Base-by-base conservation (phyloP, 768 basidiomycete genomes). In the Pleurotus ostreatus region DNA sequence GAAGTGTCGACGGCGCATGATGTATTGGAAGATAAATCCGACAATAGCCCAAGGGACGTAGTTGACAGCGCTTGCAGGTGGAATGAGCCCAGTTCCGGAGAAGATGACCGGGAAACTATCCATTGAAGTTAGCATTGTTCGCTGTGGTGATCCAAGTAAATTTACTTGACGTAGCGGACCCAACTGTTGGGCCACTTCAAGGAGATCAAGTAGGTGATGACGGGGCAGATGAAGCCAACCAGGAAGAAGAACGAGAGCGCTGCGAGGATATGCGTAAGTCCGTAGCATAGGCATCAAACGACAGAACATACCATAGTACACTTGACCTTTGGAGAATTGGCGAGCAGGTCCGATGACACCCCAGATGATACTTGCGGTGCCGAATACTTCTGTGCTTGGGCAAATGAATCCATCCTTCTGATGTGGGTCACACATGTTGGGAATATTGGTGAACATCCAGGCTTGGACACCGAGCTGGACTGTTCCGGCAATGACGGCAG, bases 361-460 rank as follows among this genome's bases (percentile, higher is more conserved):
- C 85, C 84, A 91, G 60, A 92, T 80, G 59, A 93, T 80, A 57
- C 82, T 84, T 16, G 90, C 90, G 1, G 87, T 89, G 38, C 86
- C 88, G 67, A 92, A 91, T 7, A 89, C 85, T 57, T 84, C 74
- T 2, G 86, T 86, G 11, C 57, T 68, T 0, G 88, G 87, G 67
- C 89, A 92, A 54, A 81, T 85, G 69, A 89, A 91, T 16, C 81
- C 78, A 62, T 85, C 78, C 61, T 68, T 71, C 68, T 88, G 83
- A 45, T 72, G 58, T 8, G 73, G 66, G 12, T 62, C 61, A 66
- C 89, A 90, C 65, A 89, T 81, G 37, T 79, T 74, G 8, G 73
- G 68, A 63, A 90, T 83, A 69, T 88, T 83, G 57, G 77, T 76
- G 74, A 87, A 86, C 82, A 87, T 82, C 54, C 88, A 93, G 0